Percentiles rank a stretch among this genome's conserved stretches.
phyloP scores from a whole-genome alignment of 805 yeast genomes.

The Starmerella stigmatis region DNA sequence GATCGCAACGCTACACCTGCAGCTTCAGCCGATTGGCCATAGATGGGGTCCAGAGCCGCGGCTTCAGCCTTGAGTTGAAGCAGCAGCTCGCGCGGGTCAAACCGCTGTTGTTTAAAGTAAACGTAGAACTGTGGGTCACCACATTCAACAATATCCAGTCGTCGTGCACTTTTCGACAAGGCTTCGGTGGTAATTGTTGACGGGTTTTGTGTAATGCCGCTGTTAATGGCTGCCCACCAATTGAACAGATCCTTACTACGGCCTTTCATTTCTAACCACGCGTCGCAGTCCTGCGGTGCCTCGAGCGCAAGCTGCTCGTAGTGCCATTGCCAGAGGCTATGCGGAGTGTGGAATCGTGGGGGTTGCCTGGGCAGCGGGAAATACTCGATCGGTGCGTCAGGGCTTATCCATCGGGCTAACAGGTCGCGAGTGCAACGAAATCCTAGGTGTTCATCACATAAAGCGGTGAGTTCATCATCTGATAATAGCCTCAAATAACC shows the following conservation, averaged over 20 bases:
- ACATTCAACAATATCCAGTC: not conserved
- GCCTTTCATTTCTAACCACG: not conserved
- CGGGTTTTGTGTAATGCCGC: not conserved
- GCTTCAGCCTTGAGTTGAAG: slow-evolving; percentile 6
- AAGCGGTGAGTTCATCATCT: not conserved
- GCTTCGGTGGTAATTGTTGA: too few relatives aligned
- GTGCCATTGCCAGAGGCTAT: slow-evolving; percentile 5
- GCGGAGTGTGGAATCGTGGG: not conserved
- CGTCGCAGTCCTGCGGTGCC: not conserved
- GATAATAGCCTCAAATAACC: not conserved
- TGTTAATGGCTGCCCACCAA: not conserved
- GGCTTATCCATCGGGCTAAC: not conserved
- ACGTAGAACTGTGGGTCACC: not conserved
- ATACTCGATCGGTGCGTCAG: not conserved
- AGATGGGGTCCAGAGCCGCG: not conserved
- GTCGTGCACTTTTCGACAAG: not conserved
- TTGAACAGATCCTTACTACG: not conserved
- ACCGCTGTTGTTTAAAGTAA: not conserved
- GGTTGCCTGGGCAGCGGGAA: not conserved
- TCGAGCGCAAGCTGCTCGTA: not conserved
- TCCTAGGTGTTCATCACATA: not conserved
- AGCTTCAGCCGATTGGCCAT: slow-evolving; percentile 2
- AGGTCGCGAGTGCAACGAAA: not conserved
- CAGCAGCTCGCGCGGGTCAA: not conserved
- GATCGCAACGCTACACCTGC: not conserved